Evolutionary conservation across 257 asterid genomes (phyloP), one percentile per base, ranked within the genome.

Genomic region (Phtheirospermum japonicum): DNA sequence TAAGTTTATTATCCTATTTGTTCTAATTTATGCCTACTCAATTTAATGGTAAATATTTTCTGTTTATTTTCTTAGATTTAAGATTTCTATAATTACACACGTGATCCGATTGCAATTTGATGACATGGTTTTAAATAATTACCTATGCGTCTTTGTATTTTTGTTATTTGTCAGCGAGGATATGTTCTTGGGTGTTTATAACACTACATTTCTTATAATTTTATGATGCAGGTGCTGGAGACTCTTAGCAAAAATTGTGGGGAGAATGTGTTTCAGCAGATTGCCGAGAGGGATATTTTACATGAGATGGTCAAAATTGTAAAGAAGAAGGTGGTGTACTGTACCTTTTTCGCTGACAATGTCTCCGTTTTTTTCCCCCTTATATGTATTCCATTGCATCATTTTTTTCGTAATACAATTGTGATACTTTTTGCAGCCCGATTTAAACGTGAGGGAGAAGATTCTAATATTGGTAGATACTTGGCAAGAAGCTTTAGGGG

Each of bases 401-500:
- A 11, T 54, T 43, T 45, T 7, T 56, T 65, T n/a, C n/a, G 7
- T 49, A 18, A 60, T 58, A 17, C 50, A 36, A 36, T 11, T 36
- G 42, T 36, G 42, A 36, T 36, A 36, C 11, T 7, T 36, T 78
- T 63, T 76, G 77, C 94, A 93, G 99, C 95, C 96, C 59, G 99
- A 93, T 76, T 76, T 89, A 65, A 82, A 72, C 64, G 99, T 93
- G 71, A 80, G 97, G 76, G 99, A 93, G 87, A 93, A 93, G 88
- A 89, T 93, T 65, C 82, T 93, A 63, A 74, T 71, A 68, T 66
- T 93, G 86, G 79, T 93, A 46, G 99, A 93, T 79, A 67, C 91
- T 62, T 89, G 96, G 97, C 99, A 93, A 84, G 97, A 79, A 79
- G 97, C 96, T 65, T 73, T 89, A 51, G 97, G 96, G 59, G 99